Conservation (phyloP, 129 eudicot genomes). For the Artemisia annua region DNA sequence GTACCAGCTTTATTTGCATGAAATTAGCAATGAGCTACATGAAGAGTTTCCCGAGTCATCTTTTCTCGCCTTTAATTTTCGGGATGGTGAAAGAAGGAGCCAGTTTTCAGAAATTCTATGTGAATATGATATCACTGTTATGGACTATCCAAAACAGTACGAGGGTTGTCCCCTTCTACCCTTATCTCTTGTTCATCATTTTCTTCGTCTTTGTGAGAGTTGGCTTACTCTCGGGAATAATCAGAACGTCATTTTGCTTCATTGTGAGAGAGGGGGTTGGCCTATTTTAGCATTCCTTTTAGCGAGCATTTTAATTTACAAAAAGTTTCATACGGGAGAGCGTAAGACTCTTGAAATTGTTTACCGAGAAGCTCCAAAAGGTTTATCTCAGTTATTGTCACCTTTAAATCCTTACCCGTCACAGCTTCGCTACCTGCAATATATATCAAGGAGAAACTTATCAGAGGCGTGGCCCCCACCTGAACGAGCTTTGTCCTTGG, state of each 20-base stretch:
- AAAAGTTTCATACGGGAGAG: constrained; percentile 83
- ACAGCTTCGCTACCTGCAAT: constrained; percentile 94
- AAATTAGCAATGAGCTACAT: constrained; percentile 76
- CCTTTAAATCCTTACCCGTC: constrained; percentile 96
- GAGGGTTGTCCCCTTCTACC: constrained; percentile 97
- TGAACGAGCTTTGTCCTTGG: constrained; percentile 85
- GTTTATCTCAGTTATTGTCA: constrained; percentile 69
- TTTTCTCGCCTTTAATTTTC: constrained; percentile 71
- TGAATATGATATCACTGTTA: constrained; percentile 81
- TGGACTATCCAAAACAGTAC: constrained; percentile 95
- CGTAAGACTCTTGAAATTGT: constrained; percentile 81
- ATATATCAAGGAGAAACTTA: constrained; percentile 83
- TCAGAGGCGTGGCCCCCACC: constrained; percentile 97
- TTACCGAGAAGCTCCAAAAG: constrained; percentile 96
- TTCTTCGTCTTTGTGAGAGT: constrained; percentile 84
- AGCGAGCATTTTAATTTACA: constrained; percentile 84
- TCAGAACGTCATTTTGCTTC: constrained; percentile 78
- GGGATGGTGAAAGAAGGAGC: constrained; percentile 93
- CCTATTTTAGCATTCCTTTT: constrained; percentile 82
- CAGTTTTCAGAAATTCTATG: constrained; percentile 86
- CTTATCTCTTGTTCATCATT: constrained; percentile 83
- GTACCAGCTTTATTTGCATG: constrained; percentile 83
- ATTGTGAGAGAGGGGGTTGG: constrained; percentile 99
- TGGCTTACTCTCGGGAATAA: constrained; percentile 69
- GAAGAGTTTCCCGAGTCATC: constrained; percentile 90